A percentile compares a stretch with the other conserved stretches of the same genome.
phyloP scores from a whole-genome alignment of 106 monocot genomes.

The Allium fistulosum region DNA sequence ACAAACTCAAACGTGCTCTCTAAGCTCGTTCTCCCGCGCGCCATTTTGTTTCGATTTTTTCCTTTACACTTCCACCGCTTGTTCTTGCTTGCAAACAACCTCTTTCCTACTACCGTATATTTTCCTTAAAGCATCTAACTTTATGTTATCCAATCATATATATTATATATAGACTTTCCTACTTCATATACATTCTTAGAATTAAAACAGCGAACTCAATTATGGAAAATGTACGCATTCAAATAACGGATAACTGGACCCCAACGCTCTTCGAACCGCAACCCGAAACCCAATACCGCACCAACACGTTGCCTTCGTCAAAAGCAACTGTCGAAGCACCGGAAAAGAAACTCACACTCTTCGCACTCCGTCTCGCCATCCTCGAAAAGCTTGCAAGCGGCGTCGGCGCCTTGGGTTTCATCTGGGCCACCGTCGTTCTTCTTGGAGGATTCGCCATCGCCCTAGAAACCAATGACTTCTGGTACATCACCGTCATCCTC shows the following conservation, averaged over 20 bases:
- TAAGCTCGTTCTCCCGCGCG: no score
- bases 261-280: slow-evolving; percentile 13
- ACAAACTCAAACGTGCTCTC: no score
- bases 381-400: slow-evolving; percentile 23
- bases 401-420: slow-evolving; percentile 62
- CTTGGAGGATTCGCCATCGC: slow-evolving; percentile 75
- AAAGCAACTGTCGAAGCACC: not conserved
- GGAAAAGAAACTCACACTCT: slow-evolving; percentile 15
- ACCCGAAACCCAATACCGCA: slow-evolving; percentile 2
- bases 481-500: slow-evolving; percentile 61
- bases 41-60: no score
- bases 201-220: not conserved
- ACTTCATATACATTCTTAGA: not conserved
- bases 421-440: slow-evolving; percentile 89
- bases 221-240: not conserved
- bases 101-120: not conserved
- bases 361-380: slow-evolving; percentile 21
- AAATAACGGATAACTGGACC: not conserved
- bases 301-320: not conserved
- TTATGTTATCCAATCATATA: not conserved
- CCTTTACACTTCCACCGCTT: not conserved
- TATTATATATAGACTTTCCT: not conserved
- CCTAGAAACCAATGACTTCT: slow-evolving; percentile 57
- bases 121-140: not conserved
- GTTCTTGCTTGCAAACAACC: not conserved